These are phyloP conservation scores for Adansonia grandidieri DNA, from an alignment of 441 rosid species.

Conservation along the genomic window DNA sequence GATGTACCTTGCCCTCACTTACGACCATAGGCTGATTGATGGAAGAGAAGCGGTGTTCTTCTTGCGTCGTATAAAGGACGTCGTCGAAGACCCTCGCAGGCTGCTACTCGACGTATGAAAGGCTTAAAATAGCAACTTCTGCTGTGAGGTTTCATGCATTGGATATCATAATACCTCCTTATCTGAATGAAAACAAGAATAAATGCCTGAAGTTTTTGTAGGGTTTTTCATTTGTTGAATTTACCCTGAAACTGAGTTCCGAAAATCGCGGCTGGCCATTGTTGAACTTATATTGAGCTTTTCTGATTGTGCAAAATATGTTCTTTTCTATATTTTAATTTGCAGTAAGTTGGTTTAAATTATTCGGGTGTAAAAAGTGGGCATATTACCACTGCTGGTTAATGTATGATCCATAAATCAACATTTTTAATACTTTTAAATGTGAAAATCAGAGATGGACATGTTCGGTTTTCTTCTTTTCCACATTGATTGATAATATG, in stretches of 20 bases:
- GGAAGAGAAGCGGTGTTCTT: constrained; percentile 99
- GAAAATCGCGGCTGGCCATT: constrained; percentile 39
- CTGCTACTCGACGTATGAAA: constrained; percentile 78
- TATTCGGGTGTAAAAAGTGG: neutral
- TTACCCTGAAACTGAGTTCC: constrained; percentile 29
- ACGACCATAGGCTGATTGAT: constrained; percentile 93
- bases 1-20: constrained; percentile 95
- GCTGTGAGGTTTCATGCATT: constrained; percentile 14
- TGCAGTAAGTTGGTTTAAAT: neutral
- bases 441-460: constrained; percentile 8
- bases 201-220: constrained; percentile 40
- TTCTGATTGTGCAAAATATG: neutral
- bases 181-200: constrained; percentile 21
- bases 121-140: constrained; percentile 11
- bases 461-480: neutral
- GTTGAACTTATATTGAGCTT: constrained; percentile 23
- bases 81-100: constrained; percentile 93
- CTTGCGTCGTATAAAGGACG: constrained; percentile 94
- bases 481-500: no score
- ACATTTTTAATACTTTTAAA: neutral
- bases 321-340: neutral
- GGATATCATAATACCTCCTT: neutral
- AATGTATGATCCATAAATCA: constrained; percentile 4
- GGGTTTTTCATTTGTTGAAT: constrained; percentile 24
- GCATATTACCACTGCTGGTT: neutral